phyloP scores from a whole-genome alignment of 78 protist species.

The Dictyostelium brefeldianum region DNA sequence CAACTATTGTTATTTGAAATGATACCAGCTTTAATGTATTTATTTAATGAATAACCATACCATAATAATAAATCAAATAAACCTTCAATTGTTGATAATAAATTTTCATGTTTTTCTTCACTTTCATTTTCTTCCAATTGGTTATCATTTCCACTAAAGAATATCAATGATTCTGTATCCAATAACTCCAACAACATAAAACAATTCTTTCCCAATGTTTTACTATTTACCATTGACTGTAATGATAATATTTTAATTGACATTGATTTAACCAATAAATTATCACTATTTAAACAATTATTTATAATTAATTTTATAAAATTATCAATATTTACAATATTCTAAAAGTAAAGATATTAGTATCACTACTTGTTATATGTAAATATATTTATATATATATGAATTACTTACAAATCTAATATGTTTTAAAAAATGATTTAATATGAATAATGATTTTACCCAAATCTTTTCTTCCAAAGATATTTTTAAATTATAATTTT shows the following conservation, averaged over 20 bases:
- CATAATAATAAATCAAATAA: conserved; percentile 33
- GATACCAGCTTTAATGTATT: background rate
- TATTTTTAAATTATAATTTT: background rate
- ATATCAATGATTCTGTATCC: conserved; percentile 3
- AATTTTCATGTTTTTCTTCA: conserved; percentile 3
- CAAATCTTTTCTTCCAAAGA: conserved; percentile 9
- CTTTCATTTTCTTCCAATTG: background rate
- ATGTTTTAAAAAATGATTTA: conserved; percentile 10
- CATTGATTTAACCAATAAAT: background rate
- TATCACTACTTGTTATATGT: no score
- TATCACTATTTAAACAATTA: conserved; percentile 5
- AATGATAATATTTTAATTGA: conserved; percentile 13
- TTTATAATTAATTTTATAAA: background rate
- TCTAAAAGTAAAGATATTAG: no score
- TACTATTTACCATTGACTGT: background rate
- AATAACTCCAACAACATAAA: background rate
- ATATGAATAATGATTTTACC: background rate
- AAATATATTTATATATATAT: no score
- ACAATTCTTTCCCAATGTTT: background rate
- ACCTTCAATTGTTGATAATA: background rate
- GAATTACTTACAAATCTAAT: background rate
- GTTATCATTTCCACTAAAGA: background rate
- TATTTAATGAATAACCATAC: conserved; percentile 25
- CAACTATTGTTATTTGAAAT: background rate
- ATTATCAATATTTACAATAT: background rate